Percentiles rank a stretch among this genome's conserved stretches.
Conservation (phyloP, 495 filamentous ascomycete genomes). For the Penicillium steckii region DNA sequence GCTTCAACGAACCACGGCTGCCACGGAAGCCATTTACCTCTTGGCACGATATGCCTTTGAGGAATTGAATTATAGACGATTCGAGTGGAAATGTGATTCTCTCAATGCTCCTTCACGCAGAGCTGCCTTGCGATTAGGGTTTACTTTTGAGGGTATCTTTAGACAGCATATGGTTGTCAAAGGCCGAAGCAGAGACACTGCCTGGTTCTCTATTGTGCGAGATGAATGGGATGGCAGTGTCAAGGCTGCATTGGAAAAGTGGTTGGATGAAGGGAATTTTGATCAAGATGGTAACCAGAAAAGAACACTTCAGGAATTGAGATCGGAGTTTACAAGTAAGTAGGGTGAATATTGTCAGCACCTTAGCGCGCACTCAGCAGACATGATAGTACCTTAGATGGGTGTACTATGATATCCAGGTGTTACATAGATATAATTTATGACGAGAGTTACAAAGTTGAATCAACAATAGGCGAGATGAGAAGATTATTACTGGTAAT, state of each 20-base stretch:
- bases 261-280: slow-evolving; percentile 50
- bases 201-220: slow-evolving; percentile 52
- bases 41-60: slow-evolving; percentile 46
- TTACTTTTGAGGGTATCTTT: slow-evolving; percentile 52
- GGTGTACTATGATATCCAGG: no score
- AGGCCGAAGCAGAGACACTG: slow-evolving; percentile 53
- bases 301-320: slow-evolving; percentile 22
- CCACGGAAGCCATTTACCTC: slow-evolving; percentile 52
- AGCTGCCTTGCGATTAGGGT: slow-evolving; percentile 52
- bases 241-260: slow-evolving; percentile 40
- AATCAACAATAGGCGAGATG: no score
- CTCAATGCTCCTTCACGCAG: slow-evolving; percentile 46
- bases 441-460: no score
- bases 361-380: no score
- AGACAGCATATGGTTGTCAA: slow-evolving; percentile 56
- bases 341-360: no score
- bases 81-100: slow-evolving; percentile 58
- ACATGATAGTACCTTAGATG: no score
- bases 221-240: slow-evolving; percentile 52
- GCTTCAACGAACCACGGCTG: slow-evolving; percentile 47
- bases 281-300: slow-evolving; percentile 43
- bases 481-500: no score
- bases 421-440: no score
- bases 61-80: slow-evolving; percentile 47
- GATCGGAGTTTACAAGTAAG: no score